phyloP scores from a whole-genome alignment of 2,329 filamentous ascomycete genomes.

The Claviceps pazoutovae region DNA sequence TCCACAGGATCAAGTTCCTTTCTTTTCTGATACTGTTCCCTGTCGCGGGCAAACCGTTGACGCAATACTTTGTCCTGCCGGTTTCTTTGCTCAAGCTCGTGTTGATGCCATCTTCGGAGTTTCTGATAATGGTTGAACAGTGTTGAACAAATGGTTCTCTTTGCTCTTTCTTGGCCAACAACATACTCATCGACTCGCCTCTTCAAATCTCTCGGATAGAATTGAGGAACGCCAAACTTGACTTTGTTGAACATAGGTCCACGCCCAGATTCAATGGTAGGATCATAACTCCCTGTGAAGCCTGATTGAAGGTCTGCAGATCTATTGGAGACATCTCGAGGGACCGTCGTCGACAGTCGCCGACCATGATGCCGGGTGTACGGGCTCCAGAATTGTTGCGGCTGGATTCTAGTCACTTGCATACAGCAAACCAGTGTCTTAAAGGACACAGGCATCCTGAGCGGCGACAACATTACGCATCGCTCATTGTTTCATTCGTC shows the following conservation, averaged over 20 bases:
- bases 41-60: conserved; percentile 57
- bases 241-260: conserved; percentile 47
- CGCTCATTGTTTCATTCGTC: neutral
- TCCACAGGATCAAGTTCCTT: conserved; percentile 61
- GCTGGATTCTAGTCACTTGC: neutral
- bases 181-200: conserved; percentile 90
- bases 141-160: conserved; percentile 83
- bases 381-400: neutral
- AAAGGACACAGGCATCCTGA: conserved; percentile 3
- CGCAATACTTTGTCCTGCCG: conserved; percentile 51
- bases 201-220: conserved; percentile 62
- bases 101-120: conserved; percentile 62
- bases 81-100: conserved; percentile 52
- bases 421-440: neutral
- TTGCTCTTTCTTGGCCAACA: conserved; percentile 85
- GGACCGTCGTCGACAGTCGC: neutral
- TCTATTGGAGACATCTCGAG: conserved; percentile 20
- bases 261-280: conserved; percentile 34
- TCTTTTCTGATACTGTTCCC: conserved; percentile 38
- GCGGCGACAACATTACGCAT: neutral
- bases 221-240: conserved; percentile 45
- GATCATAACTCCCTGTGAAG: conserved; percentile 47
- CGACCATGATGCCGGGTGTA: neutral
- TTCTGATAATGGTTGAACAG: conserved; percentile 96
- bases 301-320: conserved; percentile 40